Evolutionary conservation across 768 basidiomycete genomes (phyloP).

Genomic region (Auricularia sp.): DNA sequence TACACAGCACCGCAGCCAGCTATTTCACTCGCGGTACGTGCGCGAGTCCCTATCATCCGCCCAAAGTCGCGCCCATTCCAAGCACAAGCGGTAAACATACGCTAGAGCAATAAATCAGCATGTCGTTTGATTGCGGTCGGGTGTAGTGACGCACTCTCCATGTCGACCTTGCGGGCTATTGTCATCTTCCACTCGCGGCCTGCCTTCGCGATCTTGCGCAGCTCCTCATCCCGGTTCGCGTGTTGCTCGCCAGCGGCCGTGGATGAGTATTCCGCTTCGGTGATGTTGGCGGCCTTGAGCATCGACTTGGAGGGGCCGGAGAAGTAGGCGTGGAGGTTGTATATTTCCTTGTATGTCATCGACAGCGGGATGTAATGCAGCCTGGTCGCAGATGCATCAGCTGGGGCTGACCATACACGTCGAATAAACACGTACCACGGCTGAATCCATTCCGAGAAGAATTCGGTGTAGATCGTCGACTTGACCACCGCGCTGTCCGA

Average conservation of each 20-base stretch:
- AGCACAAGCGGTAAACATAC: conserved; percentile 76
- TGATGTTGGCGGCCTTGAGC: conserved; percentile 42
- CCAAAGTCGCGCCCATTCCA: conserved; percentile 82
- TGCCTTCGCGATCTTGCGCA: conserved; percentile 76
- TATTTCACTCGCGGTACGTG: conserved; percentile 1
- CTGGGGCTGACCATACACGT: neutral
- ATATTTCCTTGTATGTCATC: conserved; percentile 77
- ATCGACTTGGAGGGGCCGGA: conserved; percentile 66
- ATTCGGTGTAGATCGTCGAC: conserved; percentile 85
- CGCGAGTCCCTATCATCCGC: conserved; percentile 69
- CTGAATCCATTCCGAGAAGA: conserved; percentile 83
- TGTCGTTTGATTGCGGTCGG: neutral
- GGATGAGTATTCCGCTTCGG: conserved; percentile 17
- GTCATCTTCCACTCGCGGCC: conserved; percentile 91
- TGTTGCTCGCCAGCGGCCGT: conserved; percentile 25
- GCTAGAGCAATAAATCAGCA: conserved; percentile 22
- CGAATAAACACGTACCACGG: conserved; percentile 51
- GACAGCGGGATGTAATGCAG: conserved; percentile 93
- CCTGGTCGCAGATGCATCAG: conserved; percentile 32
- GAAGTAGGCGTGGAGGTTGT: conserved; percentile 90
- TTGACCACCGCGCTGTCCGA: conserved; percentile 88
- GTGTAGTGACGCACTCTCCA: conserved; percentile 61
- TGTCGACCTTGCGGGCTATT: conserved; percentile 73
- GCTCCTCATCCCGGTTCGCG: conserved; percentile 56
- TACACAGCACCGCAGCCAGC: neutral